Evolutionary conservation across 352 stramenopile species (phyloP).

Genomic region (Globisporangium carolinianum): DNA sequence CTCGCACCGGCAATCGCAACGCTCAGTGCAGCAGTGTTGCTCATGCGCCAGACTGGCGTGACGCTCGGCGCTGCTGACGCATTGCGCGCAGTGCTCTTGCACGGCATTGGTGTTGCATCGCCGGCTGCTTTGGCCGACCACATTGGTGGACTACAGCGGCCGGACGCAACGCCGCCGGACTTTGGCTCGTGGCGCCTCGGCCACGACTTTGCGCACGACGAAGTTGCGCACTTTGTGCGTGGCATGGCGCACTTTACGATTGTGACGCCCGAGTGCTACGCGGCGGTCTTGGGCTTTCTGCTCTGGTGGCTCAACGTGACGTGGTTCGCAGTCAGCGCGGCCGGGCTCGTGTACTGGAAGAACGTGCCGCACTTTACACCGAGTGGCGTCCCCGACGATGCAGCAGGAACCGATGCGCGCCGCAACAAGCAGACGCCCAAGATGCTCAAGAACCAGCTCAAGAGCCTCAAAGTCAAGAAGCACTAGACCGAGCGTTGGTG

Average conservation of each 20-base stretch:
- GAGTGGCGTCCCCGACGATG: constrained; percentile 6
- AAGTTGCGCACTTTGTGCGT: constrained; percentile 44
- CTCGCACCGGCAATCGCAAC: constrained; percentile 45
- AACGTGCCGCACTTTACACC: constrained; percentile 33
- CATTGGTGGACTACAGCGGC: constrained; percentile 13
- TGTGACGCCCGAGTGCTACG: constrained; percentile 50
- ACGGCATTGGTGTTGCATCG: constrained; percentile 11
- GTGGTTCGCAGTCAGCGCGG: constrained; percentile 50
- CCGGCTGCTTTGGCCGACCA: constrained; percentile 7
- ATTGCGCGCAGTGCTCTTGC: constrained; percentile 19
- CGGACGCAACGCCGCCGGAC: constrained; percentile 26
- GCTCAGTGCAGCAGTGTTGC: constrained; percentile 34
- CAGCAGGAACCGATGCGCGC: background rate
- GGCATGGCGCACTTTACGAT: constrained; percentile 61
- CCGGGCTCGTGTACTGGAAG: constrained; percentile 60
- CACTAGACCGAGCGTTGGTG: constrained; percentile 16
- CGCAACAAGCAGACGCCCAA: constrained; percentile 63
- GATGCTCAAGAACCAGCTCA: constrained; percentile 66
- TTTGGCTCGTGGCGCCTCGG: constrained; percentile 54
- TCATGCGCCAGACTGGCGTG: constrained; percentile 47
- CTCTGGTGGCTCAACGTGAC: constrained; percentile 42
- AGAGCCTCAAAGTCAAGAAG: constrained; percentile 60
- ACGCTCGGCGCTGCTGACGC: constrained; percentile 36
- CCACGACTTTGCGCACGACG: constrained; percentile 36
- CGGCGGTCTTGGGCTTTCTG: constrained; percentile 56